These are phyloP conservation scores for Tolypocladium tropicale DNA, from an alignment of 2,329 filamentous ascomycete genomes.

Conservation along the genomic window DNA sequence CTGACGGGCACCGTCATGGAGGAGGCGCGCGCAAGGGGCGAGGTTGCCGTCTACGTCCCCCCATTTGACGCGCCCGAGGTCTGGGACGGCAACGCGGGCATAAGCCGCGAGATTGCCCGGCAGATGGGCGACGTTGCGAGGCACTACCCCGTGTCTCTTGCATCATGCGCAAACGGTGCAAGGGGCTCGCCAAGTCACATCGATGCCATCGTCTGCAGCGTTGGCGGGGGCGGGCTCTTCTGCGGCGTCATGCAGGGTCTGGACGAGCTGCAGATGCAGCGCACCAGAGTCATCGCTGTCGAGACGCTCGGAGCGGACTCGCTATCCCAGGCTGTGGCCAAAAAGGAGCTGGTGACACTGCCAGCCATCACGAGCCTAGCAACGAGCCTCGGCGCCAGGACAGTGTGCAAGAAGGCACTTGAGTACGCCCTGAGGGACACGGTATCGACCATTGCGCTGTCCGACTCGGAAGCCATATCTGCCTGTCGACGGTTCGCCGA, in stretches of 20 bases:
- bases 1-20: constrained; percentile 43
- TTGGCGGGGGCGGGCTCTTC: constrained; percentile 74
- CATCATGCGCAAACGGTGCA: constrained; percentile 60
- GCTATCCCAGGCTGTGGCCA: constrained; percentile 45
- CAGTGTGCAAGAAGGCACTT: constrained; percentile 45
- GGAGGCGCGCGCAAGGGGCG: constrained; percentile 15
- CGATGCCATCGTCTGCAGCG: constrained; percentile 62
- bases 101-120: constrained; percentile 36
- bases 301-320: constrained; percentile 66
- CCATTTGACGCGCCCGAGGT: constrained; percentile 58
- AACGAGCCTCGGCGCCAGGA: constrained; percentile 56
- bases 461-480: constrained; percentile 15
- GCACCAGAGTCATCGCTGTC: constrained; percentile 50
- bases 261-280: constrained; percentile 9
- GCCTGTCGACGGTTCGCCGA: constrained; percentile 16
- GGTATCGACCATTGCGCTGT: constrained; percentile 15
- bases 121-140: constrained; percentile 20
- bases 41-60: constrained; percentile 47
- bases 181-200: constrained; percentile 19
- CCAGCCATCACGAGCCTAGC: constrained; percentile 61
- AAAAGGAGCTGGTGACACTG: constrained; percentile 47
- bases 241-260: constrained; percentile 62
- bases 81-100: constrained; percentile 51
- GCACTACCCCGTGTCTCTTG: constrained; percentile 29
- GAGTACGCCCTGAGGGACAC: constrained; percentile 16